These are phyloP conservation scores for Hanseniaspora gamundiae DNA, from an alignment of 1,139 yeast genomes.

Conservation along the genomic window DNA sequence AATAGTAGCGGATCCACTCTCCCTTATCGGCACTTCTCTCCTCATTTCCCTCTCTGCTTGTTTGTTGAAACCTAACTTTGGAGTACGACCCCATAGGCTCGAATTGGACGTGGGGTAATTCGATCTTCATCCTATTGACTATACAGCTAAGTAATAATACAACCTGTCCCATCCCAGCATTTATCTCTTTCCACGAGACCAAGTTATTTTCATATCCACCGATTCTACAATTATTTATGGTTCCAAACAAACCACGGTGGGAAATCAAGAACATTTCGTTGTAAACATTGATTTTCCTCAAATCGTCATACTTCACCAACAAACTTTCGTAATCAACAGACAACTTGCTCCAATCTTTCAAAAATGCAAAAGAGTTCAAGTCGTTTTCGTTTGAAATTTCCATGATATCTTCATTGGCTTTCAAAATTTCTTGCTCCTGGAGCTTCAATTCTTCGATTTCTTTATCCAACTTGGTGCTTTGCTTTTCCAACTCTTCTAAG, in stretches of 20 bases:
- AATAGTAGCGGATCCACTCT: conserved; percentile 18
- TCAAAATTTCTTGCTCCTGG: conserved; percentile 35
- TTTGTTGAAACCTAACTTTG: conserved; percentile 34
- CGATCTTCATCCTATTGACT: conserved; percentile 41
- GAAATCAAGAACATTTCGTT: conserved; percentile 74
- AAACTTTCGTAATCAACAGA: conserved; percentile 52
- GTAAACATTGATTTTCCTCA: conserved; percentile 69
- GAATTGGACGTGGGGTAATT: conserved; percentile 47
- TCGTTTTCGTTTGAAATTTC: conserved; percentile 31
- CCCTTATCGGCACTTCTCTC: conserved; percentile 11
- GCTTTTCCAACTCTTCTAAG: conserved; percentile 30
- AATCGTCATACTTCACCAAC: conserved; percentile 50
- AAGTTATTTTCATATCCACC: conserved; percentile 48
- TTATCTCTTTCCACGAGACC: conserved; percentile 84
- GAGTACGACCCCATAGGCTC: conserved; percentile 83
- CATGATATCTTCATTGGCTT: conserved; percentile 42
- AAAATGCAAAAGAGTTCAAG: background rate
- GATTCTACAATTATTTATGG: conserved; percentile 72
- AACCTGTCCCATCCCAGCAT: conserved; percentile 85
- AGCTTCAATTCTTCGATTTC: conserved; percentile 31
- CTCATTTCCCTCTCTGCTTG: conserved; percentile 7
- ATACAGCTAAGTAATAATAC: conserved; percentile 59
- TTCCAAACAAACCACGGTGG: conserved; percentile 72
- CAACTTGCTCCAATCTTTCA: conserved; percentile 42
- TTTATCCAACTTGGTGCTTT: conserved; percentile 28